phyloP scores from a whole-genome alignment of 192 early-diverging fungal genomes.

The Backusella morwellensis region DNA sequence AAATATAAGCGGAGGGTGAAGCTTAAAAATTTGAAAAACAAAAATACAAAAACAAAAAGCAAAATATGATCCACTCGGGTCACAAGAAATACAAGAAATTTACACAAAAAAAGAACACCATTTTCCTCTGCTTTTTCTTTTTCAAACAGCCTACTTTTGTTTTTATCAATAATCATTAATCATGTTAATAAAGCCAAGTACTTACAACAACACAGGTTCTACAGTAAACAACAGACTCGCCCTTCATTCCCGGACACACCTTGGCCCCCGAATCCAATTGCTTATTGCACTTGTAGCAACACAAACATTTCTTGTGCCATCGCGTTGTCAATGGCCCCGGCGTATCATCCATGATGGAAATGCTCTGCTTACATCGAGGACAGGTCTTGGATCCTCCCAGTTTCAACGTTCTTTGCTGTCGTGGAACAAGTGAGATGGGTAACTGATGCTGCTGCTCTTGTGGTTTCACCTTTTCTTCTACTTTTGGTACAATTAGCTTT shows the following conservation, averaged over 20 bases:
- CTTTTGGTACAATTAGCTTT: neutral
- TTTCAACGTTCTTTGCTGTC: constrained; percentile 37
- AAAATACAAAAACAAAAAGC: neutral
- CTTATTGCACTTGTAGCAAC: constrained; percentile 47
- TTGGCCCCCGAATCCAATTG: constrained; percentile 48
- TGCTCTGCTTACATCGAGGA: constrained; percentile 42
- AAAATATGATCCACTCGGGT: neutral
- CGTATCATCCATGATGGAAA: constrained; percentile 49
- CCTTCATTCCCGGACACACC: constrained; percentile 30
- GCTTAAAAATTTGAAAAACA: neutral
- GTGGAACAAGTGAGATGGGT: constrained; percentile 27
- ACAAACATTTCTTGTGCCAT: constrained; percentile 57
- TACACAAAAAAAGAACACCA: neutral
- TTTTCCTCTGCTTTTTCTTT: neutral
- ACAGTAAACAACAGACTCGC: constrained; percentile 40
- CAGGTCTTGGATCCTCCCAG: constrained; percentile 47
- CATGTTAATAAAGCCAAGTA: neutral
- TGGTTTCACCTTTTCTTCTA: neutral
- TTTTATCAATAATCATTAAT: too few species aligned
- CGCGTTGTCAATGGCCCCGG: constrained; percentile 46
- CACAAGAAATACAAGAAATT: neutral
- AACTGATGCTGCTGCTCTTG: neutral
- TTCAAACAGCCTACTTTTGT: neutral
- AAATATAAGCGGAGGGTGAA: neutral
- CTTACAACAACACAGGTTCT: constrained; percentile 46